Conservation (phyloP, 1,284 basidiomycete species). For the Austroboletus niveus region DNA sequence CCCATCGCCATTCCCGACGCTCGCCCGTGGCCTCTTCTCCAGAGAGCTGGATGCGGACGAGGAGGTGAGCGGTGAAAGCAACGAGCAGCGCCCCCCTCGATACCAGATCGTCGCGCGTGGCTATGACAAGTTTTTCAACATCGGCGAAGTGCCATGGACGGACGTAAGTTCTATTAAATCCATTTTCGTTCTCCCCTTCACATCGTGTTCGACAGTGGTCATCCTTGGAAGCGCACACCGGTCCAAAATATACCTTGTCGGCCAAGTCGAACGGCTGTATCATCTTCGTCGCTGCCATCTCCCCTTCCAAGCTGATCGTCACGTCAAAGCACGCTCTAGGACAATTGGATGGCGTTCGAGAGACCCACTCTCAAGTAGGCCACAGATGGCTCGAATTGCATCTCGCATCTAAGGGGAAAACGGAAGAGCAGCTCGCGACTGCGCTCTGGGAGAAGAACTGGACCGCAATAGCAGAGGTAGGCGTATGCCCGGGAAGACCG, state of each 20-base stretch:
- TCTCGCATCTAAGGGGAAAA: no score
- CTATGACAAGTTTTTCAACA: constrained; percentile 99
- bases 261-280: constrained; percentile 50
- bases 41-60: constrained; percentile 26
- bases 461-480: constrained; percentile 90
- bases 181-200: neutral
- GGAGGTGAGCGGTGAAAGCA: constrained; percentile 3
- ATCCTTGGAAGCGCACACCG: constrained; percentile 69
- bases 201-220: constrained; percentile 62
- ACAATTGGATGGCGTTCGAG: constrained; percentile 32
- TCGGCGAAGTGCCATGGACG: constrained; percentile 94
- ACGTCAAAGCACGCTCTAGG: constrained; percentile 81
- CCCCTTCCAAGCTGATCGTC: no score
- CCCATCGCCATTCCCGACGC: constrained; percentile 88
- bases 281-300: constrained; percentile 89
- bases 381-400: constrained; percentile 78
- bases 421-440: constrained; percentile 55
- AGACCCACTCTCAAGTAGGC: constrained; percentile 63
- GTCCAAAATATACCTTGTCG: constrained; percentile 79
- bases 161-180: constrained; percentile 54
- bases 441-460: constrained; percentile 81
- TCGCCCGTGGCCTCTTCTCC: constrained; percentile 87
- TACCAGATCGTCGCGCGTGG: constrained; percentile 67
- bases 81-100: constrained; percentile 12
- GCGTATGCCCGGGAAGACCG: constrained; percentile 16